phyloP scores from a whole-genome alignment of 1,284 basidiomycete species.

The Fomitopsis schrenkii region DNA sequence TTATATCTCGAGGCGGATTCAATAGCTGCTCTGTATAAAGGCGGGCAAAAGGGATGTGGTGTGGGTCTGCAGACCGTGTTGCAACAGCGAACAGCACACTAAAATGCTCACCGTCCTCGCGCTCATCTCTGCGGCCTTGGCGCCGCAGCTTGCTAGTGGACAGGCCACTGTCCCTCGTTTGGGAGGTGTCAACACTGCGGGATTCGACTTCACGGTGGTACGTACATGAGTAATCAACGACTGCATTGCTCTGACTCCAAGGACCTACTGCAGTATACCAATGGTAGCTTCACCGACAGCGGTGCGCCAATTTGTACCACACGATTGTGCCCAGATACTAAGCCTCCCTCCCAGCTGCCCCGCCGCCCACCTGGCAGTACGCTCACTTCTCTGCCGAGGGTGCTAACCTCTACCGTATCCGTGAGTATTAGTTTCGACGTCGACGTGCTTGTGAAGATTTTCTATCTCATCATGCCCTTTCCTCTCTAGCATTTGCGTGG shows the following conservation, averaged over 20 bases:
- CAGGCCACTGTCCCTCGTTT: conserved; percentile 12
- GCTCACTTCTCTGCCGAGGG: conserved; percentile 41
- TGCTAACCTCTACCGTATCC: conserved; percentile 45
- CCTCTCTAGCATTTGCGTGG: conserved; percentile 34
- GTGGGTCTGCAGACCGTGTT: background rate
- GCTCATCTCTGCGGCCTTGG: conserved; percentile 16
- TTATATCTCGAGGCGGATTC: background rate
- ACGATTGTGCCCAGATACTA: background rate
- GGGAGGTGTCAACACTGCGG: conserved; percentile 40
- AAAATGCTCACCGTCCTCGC: conserved; percentile 15
- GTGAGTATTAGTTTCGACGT: conserved; percentile 9
- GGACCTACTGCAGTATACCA: conserved; percentile 25
- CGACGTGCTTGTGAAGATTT: no score
- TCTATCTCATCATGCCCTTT: background rate
- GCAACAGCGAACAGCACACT: conserved; percentile 12
- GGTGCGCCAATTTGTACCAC: conserved; percentile 10
- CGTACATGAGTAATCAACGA: conserved; percentile 5
- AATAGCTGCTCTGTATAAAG: background rate
- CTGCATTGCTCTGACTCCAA: background rate
- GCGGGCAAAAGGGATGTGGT: background rate
- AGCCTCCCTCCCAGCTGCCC: conserved; percentile 6
- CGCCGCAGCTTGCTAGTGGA: conserved; percentile 1
- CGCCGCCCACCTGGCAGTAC: conserved; percentile 37
- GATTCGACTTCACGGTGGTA: conserved; percentile 34
- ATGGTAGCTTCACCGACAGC: conserved; percentile 40